Percentiles rank a stretch among this genome's conserved stretches.
Evolutionary conservation across 2,329 filamentous ascomycete species (phyloP).

Genomic region (Incumbomyces delicatus): DNA sequence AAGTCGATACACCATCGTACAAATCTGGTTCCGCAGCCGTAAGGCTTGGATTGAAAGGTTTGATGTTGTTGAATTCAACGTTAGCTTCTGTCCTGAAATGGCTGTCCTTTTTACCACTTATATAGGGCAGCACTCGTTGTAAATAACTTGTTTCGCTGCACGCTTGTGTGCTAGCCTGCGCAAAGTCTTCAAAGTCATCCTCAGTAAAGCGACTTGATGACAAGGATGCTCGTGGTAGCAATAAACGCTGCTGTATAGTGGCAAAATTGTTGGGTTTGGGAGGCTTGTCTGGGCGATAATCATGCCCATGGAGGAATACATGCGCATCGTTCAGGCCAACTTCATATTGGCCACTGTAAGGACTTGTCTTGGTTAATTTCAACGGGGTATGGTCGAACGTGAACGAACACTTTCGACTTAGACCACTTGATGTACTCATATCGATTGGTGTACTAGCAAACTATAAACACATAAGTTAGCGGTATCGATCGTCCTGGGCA

Average conservation of each 20-base stretch:
- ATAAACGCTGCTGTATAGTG: conserved; percentile 14
- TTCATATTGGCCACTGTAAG: conserved; percentile 24
- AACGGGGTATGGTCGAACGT: conserved; percentile 4
- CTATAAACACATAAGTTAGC: conserved; percentile 1
- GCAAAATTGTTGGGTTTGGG: conserved; percentile 26
- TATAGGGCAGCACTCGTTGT: conserved; percentile 25
- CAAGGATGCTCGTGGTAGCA: conserved; percentile 11
- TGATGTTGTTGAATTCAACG: conserved; percentile 9
- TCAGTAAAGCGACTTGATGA: conserved; percentile 13
- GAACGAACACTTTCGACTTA: conserved; percentile 11
- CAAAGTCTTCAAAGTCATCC: conserved; percentile 17
- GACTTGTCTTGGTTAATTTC: conserved; percentile 6
- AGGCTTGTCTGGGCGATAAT: too few species aligned
- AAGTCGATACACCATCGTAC: conserved; percentile 10
- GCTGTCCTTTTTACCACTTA: conserved; percentile 9
- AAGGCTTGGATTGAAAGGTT: conserved; percentile 9
- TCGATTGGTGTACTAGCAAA: conserved; percentile 7
- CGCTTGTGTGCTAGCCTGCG: conserved; percentile 9
- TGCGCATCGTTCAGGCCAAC: conserved; percentile 29
- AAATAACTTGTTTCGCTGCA: conserved; percentile 28
- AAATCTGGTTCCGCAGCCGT: conserved; percentile 9
- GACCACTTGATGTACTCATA: conserved; percentile 8
- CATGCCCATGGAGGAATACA: too few species aligned
- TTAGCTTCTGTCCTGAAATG: conserved; percentile 16
- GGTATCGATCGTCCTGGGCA: neutral